Conservation (phyloP, 768 basidiomycete species). For the Lenzites betulinus region DNA sequence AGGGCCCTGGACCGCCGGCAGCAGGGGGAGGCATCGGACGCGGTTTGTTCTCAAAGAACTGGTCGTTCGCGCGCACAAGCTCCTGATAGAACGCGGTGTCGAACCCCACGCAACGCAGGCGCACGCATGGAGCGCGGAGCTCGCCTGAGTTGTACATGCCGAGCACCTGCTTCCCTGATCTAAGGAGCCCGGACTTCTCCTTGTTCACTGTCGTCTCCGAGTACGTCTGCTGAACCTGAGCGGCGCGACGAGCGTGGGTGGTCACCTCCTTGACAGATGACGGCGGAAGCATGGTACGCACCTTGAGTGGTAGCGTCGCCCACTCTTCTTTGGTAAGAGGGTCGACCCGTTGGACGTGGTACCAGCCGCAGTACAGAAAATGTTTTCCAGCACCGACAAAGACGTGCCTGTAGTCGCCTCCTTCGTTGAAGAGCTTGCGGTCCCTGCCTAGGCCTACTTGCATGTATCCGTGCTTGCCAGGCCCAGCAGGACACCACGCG, state of each 20-base stretch:
- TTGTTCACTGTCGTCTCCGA: slow-evolving; percentile 37
- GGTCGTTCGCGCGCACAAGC: slow-evolving; percentile 20
- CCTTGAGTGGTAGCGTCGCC: slow-evolving; percentile 42
- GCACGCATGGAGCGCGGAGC: slow-evolving; percentile 50
- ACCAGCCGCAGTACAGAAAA: slow-evolving; percentile 50
- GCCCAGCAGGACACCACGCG: slow-evolving; percentile 52
- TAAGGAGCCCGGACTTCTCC: slow-evolving; percentile 40
- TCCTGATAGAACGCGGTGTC: slow-evolving; percentile 39
- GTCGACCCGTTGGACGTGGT: slow-evolving; percentile 42
- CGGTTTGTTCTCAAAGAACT: slow-evolving; percentile 13
- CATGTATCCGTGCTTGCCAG: slow-evolving; percentile 56
- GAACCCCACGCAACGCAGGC: slow-evolving; percentile 47
- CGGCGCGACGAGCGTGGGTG: not conserved
- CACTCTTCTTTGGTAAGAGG: slow-evolving; percentile 50
- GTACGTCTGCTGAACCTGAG: slow-evolving; percentile 32
- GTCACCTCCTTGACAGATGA: no score
- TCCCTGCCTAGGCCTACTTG: slow-evolving; percentile 55
- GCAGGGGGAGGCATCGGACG: not conserved
- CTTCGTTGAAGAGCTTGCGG: slow-evolving; percentile 40
- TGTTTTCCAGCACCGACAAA: slow-evolving; percentile 46
- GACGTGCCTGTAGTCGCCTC: slow-evolving; percentile 43
- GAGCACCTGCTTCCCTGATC: slow-evolving; percentile 37
- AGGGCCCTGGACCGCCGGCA: not conserved
- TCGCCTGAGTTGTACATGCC: slow-evolving; percentile 48
- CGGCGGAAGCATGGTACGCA: slow-evolving; percentile 25